A percentile compares a stretch with the other conserved stretches of the same genome.
Evolutionary conservation across 1,284 basidiomycete genomes (phyloP).

Genomic region (Athelia sp.): DNA sequence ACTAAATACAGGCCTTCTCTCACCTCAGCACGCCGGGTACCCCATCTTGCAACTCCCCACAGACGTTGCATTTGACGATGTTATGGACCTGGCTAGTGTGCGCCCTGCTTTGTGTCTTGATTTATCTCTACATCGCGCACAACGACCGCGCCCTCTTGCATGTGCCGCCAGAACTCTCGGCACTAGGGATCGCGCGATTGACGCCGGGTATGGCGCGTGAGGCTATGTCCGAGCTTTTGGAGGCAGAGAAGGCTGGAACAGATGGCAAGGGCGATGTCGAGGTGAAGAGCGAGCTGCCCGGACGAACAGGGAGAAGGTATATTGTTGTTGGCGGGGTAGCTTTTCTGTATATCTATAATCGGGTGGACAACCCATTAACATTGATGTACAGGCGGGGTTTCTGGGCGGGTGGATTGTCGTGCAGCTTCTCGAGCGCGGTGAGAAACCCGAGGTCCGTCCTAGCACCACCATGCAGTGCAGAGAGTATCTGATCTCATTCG

Average conservation of each 20-base stretch:
- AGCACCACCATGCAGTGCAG: neutral
- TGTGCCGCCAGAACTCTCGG: neutral
- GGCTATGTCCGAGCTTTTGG: neutral
- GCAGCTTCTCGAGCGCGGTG: slow-evolving; percentile 62
- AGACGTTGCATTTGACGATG: no score
- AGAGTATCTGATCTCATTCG: neutral
- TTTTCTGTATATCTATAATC: slow-evolving; percentile 5
- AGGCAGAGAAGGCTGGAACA: neutral
- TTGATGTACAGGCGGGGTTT: slow-evolving; percentile 51
- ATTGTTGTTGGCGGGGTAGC: slow-evolving; percentile 52
- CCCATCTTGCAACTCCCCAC: no score
- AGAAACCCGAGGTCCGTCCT: slow-evolving; percentile 38
- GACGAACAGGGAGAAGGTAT: slow-evolving; percentile 50
- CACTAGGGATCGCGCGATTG: neutral
- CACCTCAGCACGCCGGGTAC: no score
- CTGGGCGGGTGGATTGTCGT: slow-evolving; percentile 72
- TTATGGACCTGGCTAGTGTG: no score
- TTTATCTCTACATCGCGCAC: neutral
- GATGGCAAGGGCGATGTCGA: slow-evolving; percentile 22
- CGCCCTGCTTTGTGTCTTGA: neutral
- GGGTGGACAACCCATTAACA: neutral
- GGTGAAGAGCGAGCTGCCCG: slow-evolving; percentile 32
- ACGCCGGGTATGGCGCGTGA: neutral
- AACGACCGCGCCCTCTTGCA: neutral
- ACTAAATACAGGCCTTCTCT: no score